Conservation (phyloP, 2,329 filamentous ascomycete genomes). For the Esteya vermicola region DNA sequence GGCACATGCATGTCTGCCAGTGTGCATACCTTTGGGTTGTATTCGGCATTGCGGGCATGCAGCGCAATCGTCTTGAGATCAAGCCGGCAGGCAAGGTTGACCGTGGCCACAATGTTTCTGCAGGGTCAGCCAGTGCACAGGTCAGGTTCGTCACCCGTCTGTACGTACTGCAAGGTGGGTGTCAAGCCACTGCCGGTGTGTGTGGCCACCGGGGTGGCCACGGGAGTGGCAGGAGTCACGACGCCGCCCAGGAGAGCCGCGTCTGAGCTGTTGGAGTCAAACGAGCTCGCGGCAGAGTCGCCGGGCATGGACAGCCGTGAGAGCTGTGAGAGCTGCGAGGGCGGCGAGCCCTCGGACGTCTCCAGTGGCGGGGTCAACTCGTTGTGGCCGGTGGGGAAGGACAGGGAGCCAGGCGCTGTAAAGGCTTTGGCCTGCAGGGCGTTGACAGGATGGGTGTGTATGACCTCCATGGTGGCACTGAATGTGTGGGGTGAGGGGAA, state of each 20-base stretch:
- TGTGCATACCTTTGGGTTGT: conserved; percentile 80
- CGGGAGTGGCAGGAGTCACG: conserved; percentile 78
- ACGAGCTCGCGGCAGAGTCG: neutral
- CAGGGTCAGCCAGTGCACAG: neutral
- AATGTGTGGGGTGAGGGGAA: conserved; percentile 3
- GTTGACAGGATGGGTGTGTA: conserved; percentile 83
- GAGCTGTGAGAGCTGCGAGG: too few species aligned
- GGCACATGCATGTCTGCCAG: neutral
- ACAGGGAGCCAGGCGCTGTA: conserved; percentile 81
- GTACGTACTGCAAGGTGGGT: conserved; percentile 91
- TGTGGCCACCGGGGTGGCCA: conserved; percentile 74
- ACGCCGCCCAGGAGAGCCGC: too few species aligned
- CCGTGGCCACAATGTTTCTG: conserved; percentile 98
- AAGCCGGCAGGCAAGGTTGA: conserved; percentile 93
- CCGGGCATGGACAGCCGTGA: too few species aligned
- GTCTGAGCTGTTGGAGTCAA: neutral
- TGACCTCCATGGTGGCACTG: conserved; percentile 61
- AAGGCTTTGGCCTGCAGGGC: conserved; percentile 92
- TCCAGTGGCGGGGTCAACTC: conserved; percentile 71
- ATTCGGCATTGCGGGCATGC: conserved; percentile 95
- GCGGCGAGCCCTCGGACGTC: conserved; percentile 14
- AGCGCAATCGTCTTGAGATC: conserved; percentile 98
- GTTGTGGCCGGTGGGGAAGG: conserved; percentile 72
- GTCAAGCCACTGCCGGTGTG: conserved; percentile 79
- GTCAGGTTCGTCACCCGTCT: conserved; percentile 23